A percentile compares a stretch with the other conserved stretches of the same genome.
Evolutionary conservation across 2,329 filamentous ascomycete genomes (phyloP).

Genomic region (Hymenoscyphus fructigenus): DNA sequence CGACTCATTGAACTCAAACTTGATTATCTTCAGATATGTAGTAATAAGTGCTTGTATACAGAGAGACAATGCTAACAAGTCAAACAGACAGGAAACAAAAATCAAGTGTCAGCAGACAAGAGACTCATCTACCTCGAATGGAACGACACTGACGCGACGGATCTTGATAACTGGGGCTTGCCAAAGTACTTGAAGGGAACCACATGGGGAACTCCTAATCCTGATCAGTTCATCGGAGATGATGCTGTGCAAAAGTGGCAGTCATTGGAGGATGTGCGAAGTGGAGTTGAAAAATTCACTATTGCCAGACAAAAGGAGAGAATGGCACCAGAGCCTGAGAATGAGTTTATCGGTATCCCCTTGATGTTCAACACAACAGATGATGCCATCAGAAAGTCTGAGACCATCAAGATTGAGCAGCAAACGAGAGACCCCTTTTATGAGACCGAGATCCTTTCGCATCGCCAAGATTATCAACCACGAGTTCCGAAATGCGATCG

Average conservation of each 20-base stretch:
- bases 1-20: neutral
- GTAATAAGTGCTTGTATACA: too few species aligned
- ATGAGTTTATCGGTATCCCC: neutral
- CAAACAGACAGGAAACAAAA: neutral
- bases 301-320: neutral
- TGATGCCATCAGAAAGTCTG: neutral
- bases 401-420: neutral
- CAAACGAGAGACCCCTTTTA: neutral
- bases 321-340: neutral
- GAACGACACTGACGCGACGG: neutral
- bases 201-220: neutral
- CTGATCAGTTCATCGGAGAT: neutral
- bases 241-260: neutral
- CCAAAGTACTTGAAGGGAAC: neutral
- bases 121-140: neutral
- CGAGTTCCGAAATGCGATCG: neutral
- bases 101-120: neutral
- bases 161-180: neutral
- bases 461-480: conserved; percentile 1
- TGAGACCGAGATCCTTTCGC: neutral
- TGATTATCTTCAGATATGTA: too few species aligned
- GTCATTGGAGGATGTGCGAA: neutral
- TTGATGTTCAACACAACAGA: neutral
- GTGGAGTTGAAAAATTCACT: neutral
- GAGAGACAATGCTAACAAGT: neutral